Conservation (phyloP, 2,329 filamentous ascomycete species). For the Stachybotrys chlorohalonatus region DNA sequence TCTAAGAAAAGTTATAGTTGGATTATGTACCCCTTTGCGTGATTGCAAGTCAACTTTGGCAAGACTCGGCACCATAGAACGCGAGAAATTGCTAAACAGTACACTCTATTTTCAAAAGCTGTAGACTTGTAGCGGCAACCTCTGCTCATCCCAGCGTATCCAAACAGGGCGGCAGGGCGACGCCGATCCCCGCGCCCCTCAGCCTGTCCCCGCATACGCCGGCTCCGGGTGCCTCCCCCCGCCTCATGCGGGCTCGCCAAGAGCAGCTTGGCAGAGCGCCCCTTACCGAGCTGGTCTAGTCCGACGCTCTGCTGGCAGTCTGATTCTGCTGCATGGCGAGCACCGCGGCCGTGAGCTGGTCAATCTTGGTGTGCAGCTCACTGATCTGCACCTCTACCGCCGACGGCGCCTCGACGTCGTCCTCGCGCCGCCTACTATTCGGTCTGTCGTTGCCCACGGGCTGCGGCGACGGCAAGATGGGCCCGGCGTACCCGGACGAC, state of each 20-base stretch:
- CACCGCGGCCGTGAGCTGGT: slow-evolving; percentile 44
- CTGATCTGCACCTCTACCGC: slow-evolving; percentile 41
- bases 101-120: too few relatives aligned
- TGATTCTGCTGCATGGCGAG: slow-evolving; percentile 36
- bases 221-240: background rate
- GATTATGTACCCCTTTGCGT: too few relatives aligned
- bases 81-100: too few relatives aligned
- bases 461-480: slow-evolving; percentile 4
- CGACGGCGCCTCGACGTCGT: slow-evolving; percentile 28
- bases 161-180: too few relatives aligned
- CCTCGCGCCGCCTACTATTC: slow-evolving; percentile 15
- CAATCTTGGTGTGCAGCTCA: slow-evolving; percentile 49
- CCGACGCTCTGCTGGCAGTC: background rate
- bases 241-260: too few relatives aligned
- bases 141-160: too few relatives aligned
- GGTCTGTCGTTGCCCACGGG: slow-evolving; percentile 7
- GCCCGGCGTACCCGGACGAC: slow-evolving; percentile 6
- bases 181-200: background rate
- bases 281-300: background rate
- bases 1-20: too few relatives aligned
- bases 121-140: too few relatives aligned
- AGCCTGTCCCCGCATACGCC: background rate
- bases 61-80: too few relatives aligned
- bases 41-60: too few relatives aligned
- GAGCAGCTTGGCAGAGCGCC: too few relatives aligned